Evolutionary conservation across 371 early-diverging fungal genomes (phyloP).

Genomic region (Mortierella sp.): DNA sequence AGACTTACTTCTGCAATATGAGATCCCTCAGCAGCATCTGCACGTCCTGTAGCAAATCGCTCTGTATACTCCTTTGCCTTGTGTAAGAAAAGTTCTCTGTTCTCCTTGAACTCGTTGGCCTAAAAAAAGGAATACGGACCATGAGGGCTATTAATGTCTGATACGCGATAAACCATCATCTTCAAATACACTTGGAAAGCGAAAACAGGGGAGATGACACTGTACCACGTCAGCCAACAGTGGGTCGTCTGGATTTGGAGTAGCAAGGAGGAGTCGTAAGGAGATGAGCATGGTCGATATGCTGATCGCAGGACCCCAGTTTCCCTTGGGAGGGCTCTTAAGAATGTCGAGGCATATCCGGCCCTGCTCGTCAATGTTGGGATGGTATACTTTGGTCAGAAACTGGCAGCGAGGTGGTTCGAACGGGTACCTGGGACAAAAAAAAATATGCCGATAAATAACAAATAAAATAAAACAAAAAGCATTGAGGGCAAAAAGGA

Average conservation of each 20-base stretch:
- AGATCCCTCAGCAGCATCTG: background rate
- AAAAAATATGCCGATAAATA: no score
- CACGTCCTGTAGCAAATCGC: constrained; percentile 23
- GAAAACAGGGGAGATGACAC: background rate
- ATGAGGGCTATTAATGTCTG: background rate
- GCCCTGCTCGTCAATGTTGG: constrained; percentile 54
- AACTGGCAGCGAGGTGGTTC: constrained; percentile 52
- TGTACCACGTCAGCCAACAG: constrained; percentile 44
- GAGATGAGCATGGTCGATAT: constrained; percentile 37
- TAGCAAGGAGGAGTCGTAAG: constrained; percentile 33
- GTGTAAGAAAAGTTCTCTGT: constrained; percentile 25
- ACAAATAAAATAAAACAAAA: no score
- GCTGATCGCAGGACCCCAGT: constrained; percentile 46
- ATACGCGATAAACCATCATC: background rate
- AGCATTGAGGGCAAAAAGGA: no score
- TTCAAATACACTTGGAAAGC: no score
- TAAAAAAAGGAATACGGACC: constrained; percentile 2
- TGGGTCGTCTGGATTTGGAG: constrained; percentile 56
- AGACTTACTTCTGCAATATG: constrained; percentile 1
- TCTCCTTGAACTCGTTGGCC: constrained; percentile 52
- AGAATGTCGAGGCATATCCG: constrained; percentile 50
- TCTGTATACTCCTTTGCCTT: constrained; percentile 40
- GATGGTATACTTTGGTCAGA: constrained; percentile 44
- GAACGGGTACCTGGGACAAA: constrained; percentile 52
- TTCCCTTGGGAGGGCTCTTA: constrained; percentile 40